Percentiles rank a stretch among this genome's conserved stretches.
Conservation (phyloP, 768 basidiomycete genomes). For the Hortiboletus campestris region DNA sequence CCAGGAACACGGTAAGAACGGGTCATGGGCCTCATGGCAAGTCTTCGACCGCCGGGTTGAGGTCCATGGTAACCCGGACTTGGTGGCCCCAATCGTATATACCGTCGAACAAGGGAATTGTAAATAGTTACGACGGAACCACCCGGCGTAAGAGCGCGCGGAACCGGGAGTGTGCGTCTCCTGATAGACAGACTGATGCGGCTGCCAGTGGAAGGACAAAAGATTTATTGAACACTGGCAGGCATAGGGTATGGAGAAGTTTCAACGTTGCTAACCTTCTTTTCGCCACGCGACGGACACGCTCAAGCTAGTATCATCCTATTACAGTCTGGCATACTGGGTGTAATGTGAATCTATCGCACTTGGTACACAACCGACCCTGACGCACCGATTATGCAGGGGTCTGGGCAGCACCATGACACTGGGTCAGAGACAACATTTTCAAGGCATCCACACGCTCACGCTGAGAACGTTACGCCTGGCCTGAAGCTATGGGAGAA, state of each 20-base stretch:
- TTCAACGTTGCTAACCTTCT: too few species aligned
- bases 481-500: not conserved
- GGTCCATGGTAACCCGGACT: not conserved
- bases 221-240: not conserved
- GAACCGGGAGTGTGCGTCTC: not conserved
- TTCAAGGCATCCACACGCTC: not conserved
- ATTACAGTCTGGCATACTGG: too few species aligned
- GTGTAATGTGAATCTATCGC: too few species aligned
- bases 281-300: too few species aligned
- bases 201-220: not conserved
- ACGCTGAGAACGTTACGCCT: not conserved
- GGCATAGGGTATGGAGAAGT: not conserved
- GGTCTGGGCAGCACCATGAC: not conserved
- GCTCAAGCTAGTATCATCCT: too few species aligned
- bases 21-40: not conserved
- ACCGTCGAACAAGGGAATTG: not conserved
- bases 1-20: not conserved
- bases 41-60: not conserved
- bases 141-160: not conserved
- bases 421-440: not conserved
- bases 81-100: not conserved
- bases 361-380: too few species aligned
- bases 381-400: too few species aligned
- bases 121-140: constrained; percentile 3
- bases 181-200: not conserved